Evolutionary conservation across 192 early-diverging fungal genomes (phyloP).

Genomic region (Linnemannia zychae): DNA sequence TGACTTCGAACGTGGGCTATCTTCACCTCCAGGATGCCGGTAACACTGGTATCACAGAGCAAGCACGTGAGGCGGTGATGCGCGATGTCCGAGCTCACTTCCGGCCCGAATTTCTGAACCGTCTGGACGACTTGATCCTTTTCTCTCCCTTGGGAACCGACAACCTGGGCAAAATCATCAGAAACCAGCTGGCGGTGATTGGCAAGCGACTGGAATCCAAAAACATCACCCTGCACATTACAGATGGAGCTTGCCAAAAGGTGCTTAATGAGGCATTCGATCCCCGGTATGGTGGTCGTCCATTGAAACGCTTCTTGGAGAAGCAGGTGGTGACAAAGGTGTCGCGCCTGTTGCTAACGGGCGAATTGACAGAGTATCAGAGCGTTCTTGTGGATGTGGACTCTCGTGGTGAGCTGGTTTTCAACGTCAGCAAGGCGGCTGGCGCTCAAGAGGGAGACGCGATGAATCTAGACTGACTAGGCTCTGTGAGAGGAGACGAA

Average conservation of each 20-base stretch:
- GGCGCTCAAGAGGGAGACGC: constrained; percentile 1
- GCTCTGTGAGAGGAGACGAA: not conserved
- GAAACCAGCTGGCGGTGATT: constrained; percentile 73
- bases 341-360: constrained; percentile 76
- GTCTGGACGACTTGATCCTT: constrained; percentile 94
- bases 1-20: constrained; percentile 93
- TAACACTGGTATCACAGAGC: constrained; percentile 52
- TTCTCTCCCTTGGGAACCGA: constrained; percentile 80
- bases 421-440: constrained; percentile 32
- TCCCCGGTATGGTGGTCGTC: constrained; percentile 95
- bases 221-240: constrained; percentile 80
- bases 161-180: constrained; percentile 80
- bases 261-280: constrained; percentile 87
- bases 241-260: constrained; percentile 78
- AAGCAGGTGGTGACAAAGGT: constrained; percentile 87
- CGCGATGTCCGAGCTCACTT: constrained; percentile 82
- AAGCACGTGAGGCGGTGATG: constrained; percentile 76
- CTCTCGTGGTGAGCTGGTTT: constrained; percentile 37
- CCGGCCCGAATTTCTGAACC: constrained; percentile 97
- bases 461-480: constrained; percentile 49
- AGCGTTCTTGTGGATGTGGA: constrained; percentile 60
- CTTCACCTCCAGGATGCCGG: constrained; percentile 45
- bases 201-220: constrained; percentile 76
- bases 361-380: constrained; percentile 72
- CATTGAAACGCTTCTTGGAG: constrained; percentile 90